These are phyloP conservation scores for Macadamia integrifolia DNA, from an alignment of 164 flowering plant genomes.

Conservation along the genomic window DNA sequence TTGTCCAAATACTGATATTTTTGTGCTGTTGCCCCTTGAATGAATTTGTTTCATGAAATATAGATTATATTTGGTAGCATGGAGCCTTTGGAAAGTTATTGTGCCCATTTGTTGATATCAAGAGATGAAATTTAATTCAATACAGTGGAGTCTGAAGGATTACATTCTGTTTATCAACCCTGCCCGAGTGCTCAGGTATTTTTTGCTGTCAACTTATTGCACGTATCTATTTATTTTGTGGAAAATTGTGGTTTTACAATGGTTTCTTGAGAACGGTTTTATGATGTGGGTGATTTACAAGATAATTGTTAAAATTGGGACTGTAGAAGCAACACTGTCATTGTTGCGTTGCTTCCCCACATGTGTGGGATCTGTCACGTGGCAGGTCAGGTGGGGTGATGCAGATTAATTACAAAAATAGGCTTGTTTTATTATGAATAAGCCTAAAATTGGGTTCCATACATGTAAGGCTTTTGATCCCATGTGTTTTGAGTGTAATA, in stretches of 20 bases:
- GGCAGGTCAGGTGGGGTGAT: too few species aligned
- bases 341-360: too few species aligned
- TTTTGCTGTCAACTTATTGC: neutral
- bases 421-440: too few species aligned
- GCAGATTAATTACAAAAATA: too few species aligned
- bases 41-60: constrained; percentile 15
- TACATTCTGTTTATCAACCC: constrained; percentile 59
- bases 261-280: neutral
- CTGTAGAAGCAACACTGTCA: too few species aligned
- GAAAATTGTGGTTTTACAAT: neutral
- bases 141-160: constrained; percentile 55
- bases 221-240: neutral
- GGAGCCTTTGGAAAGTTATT: constrained; percentile 87
- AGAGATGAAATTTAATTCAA: constrained; percentile 85
- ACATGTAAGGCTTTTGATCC: too few species aligned
- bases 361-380: too few species aligned
- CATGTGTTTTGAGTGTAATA: too few species aligned
- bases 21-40: constrained; percentile 6
- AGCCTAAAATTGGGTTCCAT: too few species aligned
- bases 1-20: neutral
- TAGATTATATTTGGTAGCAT: constrained; percentile 85
- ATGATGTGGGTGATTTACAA: neutral
- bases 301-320: too few species aligned
- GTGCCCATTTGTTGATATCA: constrained; percentile 82
- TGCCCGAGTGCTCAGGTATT: constrained; percentile 69